These are phyloP conservation scores for Mycena kentingensis DNA, from an alignment of 768 basidiomycete genomes.

Conservation along the genomic window DNA sequence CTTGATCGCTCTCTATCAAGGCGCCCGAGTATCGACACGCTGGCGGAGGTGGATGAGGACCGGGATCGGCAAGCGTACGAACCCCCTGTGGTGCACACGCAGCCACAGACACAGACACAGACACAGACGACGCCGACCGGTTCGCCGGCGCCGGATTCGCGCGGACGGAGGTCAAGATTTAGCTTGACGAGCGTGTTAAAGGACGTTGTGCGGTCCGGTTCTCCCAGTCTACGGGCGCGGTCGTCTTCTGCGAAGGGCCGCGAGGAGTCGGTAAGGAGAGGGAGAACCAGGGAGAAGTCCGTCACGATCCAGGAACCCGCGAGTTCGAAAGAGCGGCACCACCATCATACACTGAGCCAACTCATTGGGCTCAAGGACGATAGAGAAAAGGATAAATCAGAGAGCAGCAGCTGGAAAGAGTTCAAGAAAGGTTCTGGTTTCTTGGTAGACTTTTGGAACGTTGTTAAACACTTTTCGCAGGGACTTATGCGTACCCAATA, in stretches of 20 bases:
- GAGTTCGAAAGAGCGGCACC: conserved; percentile 33
- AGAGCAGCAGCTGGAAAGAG: conserved; percentile 73
- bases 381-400: conserved; percentile 42
- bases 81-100: no score
- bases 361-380: conserved; percentile 44
- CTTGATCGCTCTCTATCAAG: conserved; percentile 40
- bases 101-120: no score
- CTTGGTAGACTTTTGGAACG: not conserved
- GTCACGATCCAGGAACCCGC: conserved; percentile 5
- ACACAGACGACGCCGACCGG: no score
- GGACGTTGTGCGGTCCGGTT: conserved; percentile 53
- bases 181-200: conserved; percentile 52
- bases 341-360: conserved; percentile 37
- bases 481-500: conserved; percentile 92
- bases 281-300: conserved; percentile 39
- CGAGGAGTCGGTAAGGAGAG: conserved; percentile 30
- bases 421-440: conserved; percentile 73
- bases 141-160: conserved; percentile 29
- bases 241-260: conserved; percentile 22
- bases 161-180: conserved; percentile 48
- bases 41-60: conserved; percentile 36
- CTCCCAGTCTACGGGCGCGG: no score
- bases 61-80: no score
- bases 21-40: conserved; percentile 42
- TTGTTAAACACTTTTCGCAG: conserved; percentile 39